Base-by-base conservation (phyloP, 116 monocot species). In the Thalassia testudinum region DNA sequence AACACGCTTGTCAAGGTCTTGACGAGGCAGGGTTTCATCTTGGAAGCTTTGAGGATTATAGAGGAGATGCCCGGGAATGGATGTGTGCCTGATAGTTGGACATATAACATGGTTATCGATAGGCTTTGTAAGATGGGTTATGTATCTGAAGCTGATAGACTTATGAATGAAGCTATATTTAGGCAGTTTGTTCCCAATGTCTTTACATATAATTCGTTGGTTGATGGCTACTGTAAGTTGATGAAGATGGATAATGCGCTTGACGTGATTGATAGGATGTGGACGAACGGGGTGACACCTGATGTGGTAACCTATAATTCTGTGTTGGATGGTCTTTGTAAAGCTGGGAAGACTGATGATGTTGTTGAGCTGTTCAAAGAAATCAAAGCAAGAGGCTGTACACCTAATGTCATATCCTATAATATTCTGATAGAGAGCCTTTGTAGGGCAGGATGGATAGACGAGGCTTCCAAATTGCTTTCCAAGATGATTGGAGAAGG, bases 251-350 rank as follows among this genome's bases (percentile, higher is more conserved):
- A 89, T 56, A 66, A 58, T 65, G 97, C 89, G 27, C 65, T 97
- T 55, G 72, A 77, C 50, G 43, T 89, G 24, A 67, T 97, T 55
- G 75, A 73, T 57, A 77, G 73, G 42, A 97, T 97, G 97, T 85
- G 85, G 97, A 75, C 53, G 15, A 69, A 80, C 70, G 89, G 80
- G 49, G 55, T 85, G 15, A 34, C 18, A 11, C 89, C 97, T 12
- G 85, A 89, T 78, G 62, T 56, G 13, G 67, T 97, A 53, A 97
- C 97, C 23, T 97, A 77, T 61, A 97, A 97, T 49, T 75, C 85
- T 25, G 55, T 97, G 17, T 53, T 97, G 27, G 75, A 97, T 77
- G 89, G 85, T 20, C 75, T 97, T 1, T 85, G 89, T 67, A 89
- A 97, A 63, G 69, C 78, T 68, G 79, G 79, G 45, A 86, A 85